Base-by-base conservation (phyloP, 352 stramenopile species). In the Blastocystis sp. region DNA sequence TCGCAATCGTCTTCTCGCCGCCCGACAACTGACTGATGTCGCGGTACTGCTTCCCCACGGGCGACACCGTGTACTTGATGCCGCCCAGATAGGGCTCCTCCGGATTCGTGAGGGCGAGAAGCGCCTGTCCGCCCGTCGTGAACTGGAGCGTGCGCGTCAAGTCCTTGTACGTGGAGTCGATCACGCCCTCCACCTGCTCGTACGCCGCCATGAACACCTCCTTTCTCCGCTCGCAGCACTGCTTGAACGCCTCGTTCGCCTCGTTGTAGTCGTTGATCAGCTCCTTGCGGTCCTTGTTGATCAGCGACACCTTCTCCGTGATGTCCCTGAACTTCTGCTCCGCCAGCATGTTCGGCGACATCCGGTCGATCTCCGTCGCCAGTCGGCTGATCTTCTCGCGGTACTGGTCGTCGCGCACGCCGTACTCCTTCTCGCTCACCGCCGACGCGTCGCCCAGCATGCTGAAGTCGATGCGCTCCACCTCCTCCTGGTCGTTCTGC, bases 21-120 rank as follows among this genome's bases (percentile, higher is more conserved):
- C 97, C 97, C 31, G 95, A 98, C 6, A 99, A 92, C 90, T 99
- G 96, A 77, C 98, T 95, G 94, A 98, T 98, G 88, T 98, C 96
- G 71, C 96, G 94, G 90, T 98, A 98, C 31, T 97, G 94, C 92
- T 99, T 99, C 94, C 98, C 98, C 2, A 97, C 97, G 31, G 97
- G 97, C 96, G 98, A 99, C 0, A 97, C 98, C 90, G 97, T 98
- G 94, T 98, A 99, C 93, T 98, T 98, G 91, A 99, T 95, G 9
- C 97, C 97, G 16, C 90, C 91, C n/a, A 98, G 91, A 91, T 98
- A 99, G 29, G 98, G 97, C 90, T 99, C 97, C 80, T 97, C 96
- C 76, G 95, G 98, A 91, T 97, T 98, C 0, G 98, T 99, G 78
- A 99, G 94, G 77, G 98, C 95, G 3, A 89, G 65, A 0, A 80